A percentile compares a stretch with the other conserved stretches of the same genome.
These are phyloP conservation scores for Phytophthora multivora DNA, from an alignment of 352 stramenopile species.

Conservation along the genomic window DNA sequence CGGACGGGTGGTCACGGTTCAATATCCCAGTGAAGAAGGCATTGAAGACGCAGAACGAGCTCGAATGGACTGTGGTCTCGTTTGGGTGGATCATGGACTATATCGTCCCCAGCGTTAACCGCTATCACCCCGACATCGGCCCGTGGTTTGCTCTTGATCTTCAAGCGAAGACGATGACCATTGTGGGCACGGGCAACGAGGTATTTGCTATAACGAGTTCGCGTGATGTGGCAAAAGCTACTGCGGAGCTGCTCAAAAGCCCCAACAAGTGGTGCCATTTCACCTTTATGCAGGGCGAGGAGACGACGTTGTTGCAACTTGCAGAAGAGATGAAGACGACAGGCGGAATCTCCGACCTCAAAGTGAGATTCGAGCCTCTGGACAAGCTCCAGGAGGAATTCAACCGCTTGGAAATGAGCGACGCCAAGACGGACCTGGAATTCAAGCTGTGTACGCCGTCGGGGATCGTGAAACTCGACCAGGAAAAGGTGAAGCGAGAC, in stretches of 20 bases:
- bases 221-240: constrained; percentile 29
- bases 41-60: constrained; percentile 28
- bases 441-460: constrained; percentile 32
- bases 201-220: constrained; percentile 28
- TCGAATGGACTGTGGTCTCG: constrained; percentile 45
- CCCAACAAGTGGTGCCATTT: constrained; percentile 34
- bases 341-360: constrained; percentile 27
- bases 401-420: constrained; percentile 8
- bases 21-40: constrained; percentile 21
- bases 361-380: constrained; percentile 25
- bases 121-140: constrained; percentile 28
- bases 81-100: constrained; percentile 40
- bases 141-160: constrained; percentile 28
- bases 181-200: constrained; percentile 41
- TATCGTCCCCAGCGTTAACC: constrained; percentile 35
- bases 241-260: constrained; percentile 27
- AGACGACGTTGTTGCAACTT: constrained; percentile 42
- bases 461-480: constrained; percentile 23
- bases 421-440: constrained; percentile 6
- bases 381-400: constrained; percentile 16
- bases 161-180: constrained; percentile 33
- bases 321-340: constrained; percentile 29
- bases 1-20: constrained; percentile 9
- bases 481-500: constrained; percentile 31
- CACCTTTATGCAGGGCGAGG: constrained; percentile 36